A percentile compares a stretch with the other conserved stretches of the same genome.
Evolutionary conservation across 2,329 filamentous ascomycete species (phyloP).

Genomic region (Aquanectria penicillioides): DNA sequence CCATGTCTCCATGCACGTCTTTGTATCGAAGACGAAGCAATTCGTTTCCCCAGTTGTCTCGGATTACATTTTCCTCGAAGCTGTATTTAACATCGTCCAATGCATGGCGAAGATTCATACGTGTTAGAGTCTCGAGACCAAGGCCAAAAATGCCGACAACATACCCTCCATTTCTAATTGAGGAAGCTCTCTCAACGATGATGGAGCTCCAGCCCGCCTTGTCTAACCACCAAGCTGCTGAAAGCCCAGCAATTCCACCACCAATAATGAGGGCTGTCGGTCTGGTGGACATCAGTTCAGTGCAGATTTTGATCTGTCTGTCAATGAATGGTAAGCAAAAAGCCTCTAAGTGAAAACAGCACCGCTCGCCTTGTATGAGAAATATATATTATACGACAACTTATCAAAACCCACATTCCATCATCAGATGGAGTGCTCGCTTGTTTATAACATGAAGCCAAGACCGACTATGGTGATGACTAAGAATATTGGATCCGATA

Average conservation of each 20-base stretch:
- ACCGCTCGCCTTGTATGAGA: too few relatives aligned
- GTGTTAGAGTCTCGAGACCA: neutral
- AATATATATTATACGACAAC: too few relatives aligned
- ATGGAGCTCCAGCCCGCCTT: slow-evolving; percentile 3
- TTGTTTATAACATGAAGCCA: too few relatives aligned
- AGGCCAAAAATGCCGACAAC: neutral
- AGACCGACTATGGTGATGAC: too few relatives aligned
- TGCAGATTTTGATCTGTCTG: too few relatives aligned
- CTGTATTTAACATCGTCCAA: neutral
- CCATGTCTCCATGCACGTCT: neutral
- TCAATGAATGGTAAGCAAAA: too few relatives aligned
- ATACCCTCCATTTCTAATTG: neutral
- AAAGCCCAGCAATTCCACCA: slow-evolving; percentile 3
- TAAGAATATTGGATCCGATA: too few relatives aligned
- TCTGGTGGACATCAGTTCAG: too few relatives aligned
- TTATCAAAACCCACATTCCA: too few relatives aligned
- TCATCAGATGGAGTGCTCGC: too few relatives aligned
- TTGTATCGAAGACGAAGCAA: neutral
- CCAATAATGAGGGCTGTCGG: slow-evolving; percentile 8
- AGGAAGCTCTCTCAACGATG: slow-evolving; percentile 2
- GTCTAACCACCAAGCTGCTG: slow-evolving; percentile 9
- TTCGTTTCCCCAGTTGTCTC: neutral
- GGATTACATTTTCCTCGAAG: neutral
- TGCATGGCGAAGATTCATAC: neutral
- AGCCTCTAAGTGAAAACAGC: too few relatives aligned